phyloP scores from a whole-genome alignment of 371 early-diverging fungal genomes.

The Rhizopus stolonifer region DNA sequence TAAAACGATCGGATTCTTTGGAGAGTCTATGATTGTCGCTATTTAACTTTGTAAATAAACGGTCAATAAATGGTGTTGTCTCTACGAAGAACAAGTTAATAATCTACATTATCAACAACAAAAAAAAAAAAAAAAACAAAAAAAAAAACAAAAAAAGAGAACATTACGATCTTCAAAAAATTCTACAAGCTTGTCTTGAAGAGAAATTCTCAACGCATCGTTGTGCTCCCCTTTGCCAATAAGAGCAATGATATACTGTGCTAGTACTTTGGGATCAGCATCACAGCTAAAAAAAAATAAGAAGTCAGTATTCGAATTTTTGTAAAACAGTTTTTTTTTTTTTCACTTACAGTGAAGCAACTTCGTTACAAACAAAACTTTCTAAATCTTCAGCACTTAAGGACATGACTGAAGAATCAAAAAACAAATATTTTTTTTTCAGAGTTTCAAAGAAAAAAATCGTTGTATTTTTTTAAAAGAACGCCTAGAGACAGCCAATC shows the following conservation, averaged over 20 bases:
- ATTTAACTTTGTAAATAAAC: slow-evolving; percentile 57
- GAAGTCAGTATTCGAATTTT: background rate
- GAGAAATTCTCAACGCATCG: slow-evolving; percentile 35
- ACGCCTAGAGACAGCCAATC: no score
- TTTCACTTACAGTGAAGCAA: slow-evolving; percentile 48
- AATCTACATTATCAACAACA: background rate
- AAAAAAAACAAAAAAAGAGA: no score
- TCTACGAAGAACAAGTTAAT: slow-evolving; percentile 37
- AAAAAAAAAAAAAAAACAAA: no score
- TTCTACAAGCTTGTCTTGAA: slow-evolving; percentile 50
- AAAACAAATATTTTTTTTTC: background rate
- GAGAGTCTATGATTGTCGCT: slow-evolving; percentile 4
- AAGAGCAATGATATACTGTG: slow-evolving; percentile 80
- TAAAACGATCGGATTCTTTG: slow-evolving; percentile 21
- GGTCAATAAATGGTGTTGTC: slow-evolving; percentile 64
- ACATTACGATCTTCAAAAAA: slow-evolving; percentile 60
- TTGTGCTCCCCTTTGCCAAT: slow-evolving; percentile 64
- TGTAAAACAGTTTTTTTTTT: background rate
- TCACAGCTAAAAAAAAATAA: slow-evolving; percentile 58
- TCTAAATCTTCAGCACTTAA: slow-evolving; percentile 32
- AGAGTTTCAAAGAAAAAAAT: slow-evolving; percentile 1
- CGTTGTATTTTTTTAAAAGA: no score
- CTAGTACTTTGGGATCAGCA: slow-evolving; percentile 76
- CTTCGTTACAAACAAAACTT: slow-evolving; percentile 46
- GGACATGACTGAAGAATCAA: background rate